Evolutionary conservation across 805 yeast genomes (phyloP).

Genomic region (Candida morakotiae): DNA sequence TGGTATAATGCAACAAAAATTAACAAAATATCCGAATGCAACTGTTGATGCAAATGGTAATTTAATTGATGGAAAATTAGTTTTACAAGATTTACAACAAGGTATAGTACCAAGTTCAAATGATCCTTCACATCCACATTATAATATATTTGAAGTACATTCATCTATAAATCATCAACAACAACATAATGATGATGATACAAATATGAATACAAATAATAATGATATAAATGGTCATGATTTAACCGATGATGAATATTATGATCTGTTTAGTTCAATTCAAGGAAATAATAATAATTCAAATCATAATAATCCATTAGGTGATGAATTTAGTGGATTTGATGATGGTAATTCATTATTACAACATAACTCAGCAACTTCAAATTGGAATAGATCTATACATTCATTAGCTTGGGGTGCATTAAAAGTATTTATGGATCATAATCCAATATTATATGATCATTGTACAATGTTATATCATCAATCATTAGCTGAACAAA

Average conservation of each 20-base stretch:
- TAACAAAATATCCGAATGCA: conserved; percentile 32
- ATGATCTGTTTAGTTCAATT: conserved; percentile 36
- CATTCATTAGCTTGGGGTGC: conserved; percentile 90
- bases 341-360: conserved; percentile 29
- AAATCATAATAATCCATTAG: conserved; percentile 9
- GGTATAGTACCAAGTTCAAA: conserved; percentile 20
- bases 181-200: conserved; percentile 8
- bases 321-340: conserved; percentile 17
- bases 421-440: conserved; percentile 85
- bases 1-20: conserved; percentile 36
- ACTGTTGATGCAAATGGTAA: conserved; percentile 42
- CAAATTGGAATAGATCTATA: conserved; percentile 92
- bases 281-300: conserved; percentile 17
- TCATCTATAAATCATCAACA: conserved; percentile 10
- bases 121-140: conserved; percentile 22
- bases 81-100: conserved; percentile 22
- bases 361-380: conserved; percentile 43
- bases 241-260: conserved; percentile 42
- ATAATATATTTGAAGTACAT: conserved; percentile 13
- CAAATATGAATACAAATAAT: conserved; percentile 14
- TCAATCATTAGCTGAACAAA: conserved; percentile 72
- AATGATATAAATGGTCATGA: conserved; percentile 20
- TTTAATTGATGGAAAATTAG: conserved; percentile 33
- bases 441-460: conserved; percentile 86
- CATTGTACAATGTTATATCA: conserved; percentile 87